Evolutionary conservation across 345 rosid species (phyloP), one percentile per base, ranked within the genome.

Genomic region (Bruguiera sexangula): DNA sequence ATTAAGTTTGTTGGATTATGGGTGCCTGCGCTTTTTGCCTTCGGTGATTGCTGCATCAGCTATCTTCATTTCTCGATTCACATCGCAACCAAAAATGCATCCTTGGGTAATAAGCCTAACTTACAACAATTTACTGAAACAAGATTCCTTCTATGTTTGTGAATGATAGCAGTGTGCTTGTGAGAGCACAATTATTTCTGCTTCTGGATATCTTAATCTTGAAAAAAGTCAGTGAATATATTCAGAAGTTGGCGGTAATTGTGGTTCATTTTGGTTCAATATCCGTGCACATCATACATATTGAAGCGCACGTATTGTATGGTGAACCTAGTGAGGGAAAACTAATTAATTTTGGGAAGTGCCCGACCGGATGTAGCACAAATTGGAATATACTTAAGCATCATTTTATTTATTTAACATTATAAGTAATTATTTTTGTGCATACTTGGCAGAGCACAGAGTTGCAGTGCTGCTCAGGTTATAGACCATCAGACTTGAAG

Each of bases 11-110:
- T 21, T 66, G 22, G 79, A 69, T 8, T 75, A 75, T 50, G 29
- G 8, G 8, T 60, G 67, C 61, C 18, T 75, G 27, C 58, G 30
- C 48, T 75, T 69, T 62, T 61, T 70, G 30, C 75, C 79, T 29
- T 75, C 79, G 15, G 10, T 70, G 0, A 43, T 75, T 51, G 79
- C 79, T 60, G 79, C 79, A 20, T 75, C 79, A 16, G 70, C 67
- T 37, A 65, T 75, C 39, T 75, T 70, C 26, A 48, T 75, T 19
- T 34, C 75, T 51, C 70, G 71, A 60, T 65, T 65, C 63, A 60
- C 62, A 2, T 52, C 70, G 50, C 60, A 60, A 21, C 62, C 75
- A 37, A n/a, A 60, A 1, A 26, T 11, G 51, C 79, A 75, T 65
- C 79, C 79, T 21, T 75, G 79, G 79, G 75, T 75, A 70, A 75